Evolutionary conservation across 371 early-diverging fungal species (phyloP), one percentile per base, ranked within the genome.

Genomic region (Apophysomyces ossiformis): DNA sequence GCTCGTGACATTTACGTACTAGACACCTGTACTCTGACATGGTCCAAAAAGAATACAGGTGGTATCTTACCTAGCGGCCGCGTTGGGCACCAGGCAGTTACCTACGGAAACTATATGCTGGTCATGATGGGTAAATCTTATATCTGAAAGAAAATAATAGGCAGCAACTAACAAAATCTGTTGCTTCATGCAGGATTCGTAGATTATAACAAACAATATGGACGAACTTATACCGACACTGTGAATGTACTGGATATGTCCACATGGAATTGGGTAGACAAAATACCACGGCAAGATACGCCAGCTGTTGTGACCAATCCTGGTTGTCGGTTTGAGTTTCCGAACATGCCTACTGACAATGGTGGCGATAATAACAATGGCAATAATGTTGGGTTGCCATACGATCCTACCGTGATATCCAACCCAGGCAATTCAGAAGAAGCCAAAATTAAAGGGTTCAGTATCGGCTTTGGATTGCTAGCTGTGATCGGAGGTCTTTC

Each of bases 71-170:
- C 83, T 7, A 46, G 61, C 18, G 43, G 71, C 15, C 69, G 81
- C 21, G 72, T 69, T 37, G 74, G 70, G 9, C 83, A 83, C 63
- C 63, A 65, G 59, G 75, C 79, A 8, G 62, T 74, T n/a, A 68
- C 65, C 8, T 67, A 75, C 58, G 77, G 74, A 16, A 68, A 83
- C 18, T 78, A 80, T 21, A 78, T 78, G 79, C 69, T 83, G 0
- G 58, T 75, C 18, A 58, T 78, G 57, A 58, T 80, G 61, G 83
- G 83, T 45, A 69, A 37, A n/a, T 13, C 0, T 26, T 26, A 26
- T 26, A 2, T 26, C 32, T 26, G 32, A 26, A 21, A 11, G 21
- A 16, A 21, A 21, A 11, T 7, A 32, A 50, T 11, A 16, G 54
- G 47, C 2, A 18, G 21, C 16, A 50, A 21, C 16, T 18, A 11